Conservation (phyloP, 2,329 filamentous ascomycete species). For the Beauveria bassiana region DNA sequence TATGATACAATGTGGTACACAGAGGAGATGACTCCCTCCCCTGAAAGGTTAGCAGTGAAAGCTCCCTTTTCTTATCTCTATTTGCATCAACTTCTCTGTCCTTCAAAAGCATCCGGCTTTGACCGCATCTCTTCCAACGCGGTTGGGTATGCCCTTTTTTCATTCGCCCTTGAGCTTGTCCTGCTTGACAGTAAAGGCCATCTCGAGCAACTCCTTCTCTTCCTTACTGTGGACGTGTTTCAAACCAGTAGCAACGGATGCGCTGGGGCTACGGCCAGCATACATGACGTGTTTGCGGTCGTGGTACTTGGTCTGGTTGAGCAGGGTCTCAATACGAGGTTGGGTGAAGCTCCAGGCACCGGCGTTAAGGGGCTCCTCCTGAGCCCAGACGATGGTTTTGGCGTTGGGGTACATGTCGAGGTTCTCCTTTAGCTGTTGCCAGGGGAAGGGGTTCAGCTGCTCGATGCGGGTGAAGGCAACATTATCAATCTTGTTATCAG, state of each 20-base stretch:
- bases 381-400: slow-evolving; percentile 93
- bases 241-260: slow-evolving; percentile 85
- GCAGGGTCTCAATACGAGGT: slow-evolving; percentile 89
- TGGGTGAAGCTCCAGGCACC: slow-evolving; percentile 97
- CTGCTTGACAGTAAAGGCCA: slow-evolving; percentile 56
- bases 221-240: slow-evolving; percentile 87
- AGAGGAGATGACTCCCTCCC: slow-evolving; percentile 20
- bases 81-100: not conserved
- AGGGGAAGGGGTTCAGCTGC: slow-evolving; percentile 98
- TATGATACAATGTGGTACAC: slow-evolving; percentile 27
- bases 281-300: slow-evolving; percentile 96
- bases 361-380: slow-evolving; percentile 96
- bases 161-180: slow-evolving; percentile 63
- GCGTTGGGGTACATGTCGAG: slow-evolving; percentile 95
- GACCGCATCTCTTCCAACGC: not conserved
- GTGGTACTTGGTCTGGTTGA: slow-evolving; percentile 89
- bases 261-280: slow-evolving; percentile 86
- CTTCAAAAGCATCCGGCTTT: not conserved
- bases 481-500: slow-evolving; percentile 77
- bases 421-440: slow-evolving; percentile 94
- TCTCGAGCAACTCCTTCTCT: slow-evolving; percentile 73
- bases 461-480: slow-evolving; percentile 93
- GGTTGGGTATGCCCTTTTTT: slow-evolving; percentile 18
- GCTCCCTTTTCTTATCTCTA: slow-evolving; percentile 2
- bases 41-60: slow-evolving; percentile 14